These are phyloP conservation scores for Knoxdaviesia proteae DNA, from an alignment of 2,329 filamentous ascomycete genomes.

Conservation along the genomic window DNA sequence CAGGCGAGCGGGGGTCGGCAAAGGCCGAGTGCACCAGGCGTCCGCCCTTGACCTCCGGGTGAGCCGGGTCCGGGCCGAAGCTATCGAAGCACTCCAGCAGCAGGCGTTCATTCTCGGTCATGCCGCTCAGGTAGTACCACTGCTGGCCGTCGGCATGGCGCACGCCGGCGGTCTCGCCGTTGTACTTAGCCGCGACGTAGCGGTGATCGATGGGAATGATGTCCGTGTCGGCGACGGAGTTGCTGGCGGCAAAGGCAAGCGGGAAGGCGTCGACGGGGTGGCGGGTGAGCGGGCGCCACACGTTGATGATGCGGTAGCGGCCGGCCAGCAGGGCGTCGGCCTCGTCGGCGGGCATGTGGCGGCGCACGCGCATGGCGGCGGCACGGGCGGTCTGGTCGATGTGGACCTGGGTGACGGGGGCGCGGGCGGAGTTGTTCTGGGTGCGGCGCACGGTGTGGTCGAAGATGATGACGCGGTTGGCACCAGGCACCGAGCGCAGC, in stretches of 20 bases:
- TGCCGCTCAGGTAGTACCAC: constrained; percentile 68
- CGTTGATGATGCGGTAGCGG: constrained; percentile 68
- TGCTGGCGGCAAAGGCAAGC: constrained; percentile 46
- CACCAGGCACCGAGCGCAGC: constrained; percentile 43
- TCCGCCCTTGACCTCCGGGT: constrained; percentile 31
- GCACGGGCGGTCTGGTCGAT: constrained; percentile 62
- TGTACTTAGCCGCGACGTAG: constrained; percentile 40
- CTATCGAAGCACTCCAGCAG: constrained; percentile 65
- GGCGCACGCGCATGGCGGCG: constrained; percentile 42
- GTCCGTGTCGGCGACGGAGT: constrained; percentile 38
- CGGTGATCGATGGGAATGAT: constrained; percentile 54
- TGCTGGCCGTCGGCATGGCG: constrained; percentile 36
- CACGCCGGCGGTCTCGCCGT: constrained; percentile 56
- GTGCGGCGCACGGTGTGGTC: constrained; percentile 73
- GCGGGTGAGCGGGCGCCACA: constrained; percentile 50
- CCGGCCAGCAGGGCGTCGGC: constrained; percentile 43
- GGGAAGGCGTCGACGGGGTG: constrained; percentile 44
- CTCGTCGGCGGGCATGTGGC: constrained; percentile 42
- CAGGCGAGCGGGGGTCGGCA: constrained; percentile 47
- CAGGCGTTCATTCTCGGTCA: constrained; percentile 51
- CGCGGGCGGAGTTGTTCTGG: constrained; percentile 33
- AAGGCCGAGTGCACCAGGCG: constrained; percentile 60
- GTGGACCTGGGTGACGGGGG: constrained; percentile 53
- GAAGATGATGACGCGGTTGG: constrained; percentile 50
- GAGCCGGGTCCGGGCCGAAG: constrained; percentile 15